Conservation (phyloP, 1,139 yeast species). For the Tardiomyces digboiensis region DNA sequence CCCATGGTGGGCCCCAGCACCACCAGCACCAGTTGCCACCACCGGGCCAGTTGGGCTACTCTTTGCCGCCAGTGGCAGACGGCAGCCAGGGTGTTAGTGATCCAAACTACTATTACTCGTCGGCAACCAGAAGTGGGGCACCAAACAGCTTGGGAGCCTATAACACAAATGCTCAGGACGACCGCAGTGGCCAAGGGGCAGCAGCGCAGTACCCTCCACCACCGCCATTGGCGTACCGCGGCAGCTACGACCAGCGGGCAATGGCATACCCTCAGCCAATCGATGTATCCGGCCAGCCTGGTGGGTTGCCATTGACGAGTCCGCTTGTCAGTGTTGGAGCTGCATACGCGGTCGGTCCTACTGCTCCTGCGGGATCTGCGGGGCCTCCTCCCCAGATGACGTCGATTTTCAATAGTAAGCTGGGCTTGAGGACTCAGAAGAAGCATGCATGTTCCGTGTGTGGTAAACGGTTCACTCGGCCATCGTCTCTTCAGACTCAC, state of each 20-base stretch:
- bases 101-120: not conserved
- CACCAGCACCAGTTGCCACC: slow-evolving; percentile 1
- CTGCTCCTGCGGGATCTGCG: not conserved
- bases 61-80: not conserved
- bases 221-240: not conserved
- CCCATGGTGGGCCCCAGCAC: slow-evolving; percentile 5
- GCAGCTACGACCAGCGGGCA: not conserved
- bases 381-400: slow-evolving; percentile 13
- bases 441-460: slow-evolving; percentile 53
- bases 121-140: not conserved
- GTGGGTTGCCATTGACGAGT: not conserved
- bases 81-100: not conserved
- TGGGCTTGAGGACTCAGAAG: slow-evolving; percentile 17
- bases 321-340: not conserved
- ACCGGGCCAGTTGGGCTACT: not conserved
- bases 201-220: not conserved
- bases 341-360: not conserved
- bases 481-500: slow-evolving; percentile 74
- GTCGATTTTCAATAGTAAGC: slow-evolving; percentile 20
- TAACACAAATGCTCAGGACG: too few relatives aligned
- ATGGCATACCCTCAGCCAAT: not conserved
- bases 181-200: not conserved
- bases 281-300: not conserved
- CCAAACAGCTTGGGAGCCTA: not conserved
- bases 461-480: slow-evolving; percentile 68